Evolutionary conservation across 1,284 basidiomycete genomes (phyloP), one percentile per base, ranked within the genome.

Genomic region (Leccinum subatratum): DNA sequence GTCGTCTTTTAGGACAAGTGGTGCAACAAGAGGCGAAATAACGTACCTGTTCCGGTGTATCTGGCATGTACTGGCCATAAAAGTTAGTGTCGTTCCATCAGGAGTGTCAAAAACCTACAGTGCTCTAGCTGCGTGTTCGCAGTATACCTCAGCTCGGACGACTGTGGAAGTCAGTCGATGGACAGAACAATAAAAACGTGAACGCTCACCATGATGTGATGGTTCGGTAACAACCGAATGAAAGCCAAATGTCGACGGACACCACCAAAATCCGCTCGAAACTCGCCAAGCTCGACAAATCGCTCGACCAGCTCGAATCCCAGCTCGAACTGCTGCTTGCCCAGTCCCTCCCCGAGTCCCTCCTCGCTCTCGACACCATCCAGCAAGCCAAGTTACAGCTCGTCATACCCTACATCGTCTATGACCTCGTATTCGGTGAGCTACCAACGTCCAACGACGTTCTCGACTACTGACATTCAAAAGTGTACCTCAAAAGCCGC

Each of bases 91-190:
- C 65, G 48, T 22, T 14, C 48, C 56, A 64, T 67, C 62, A 32
- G 9, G 57, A 48, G 45, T 3, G 0, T 16, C 39, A 28, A 62
- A 34, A 25, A 76, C 93, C 79, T 74, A 95, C 94, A 81, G 79
- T 96, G 94, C 78, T 96, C 94, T 37, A 96, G 81, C 77, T 96
- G 95, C 8, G 94, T 95, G 77, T 96, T 96, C 34, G 94, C 94
- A 0, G 95, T 96, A 77, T 97, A 96, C 72, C 94, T 85, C 12
- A 96, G 83, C 77, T 97, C 95, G 42, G 93, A 94, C 64, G 91
- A 90, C 89, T 92, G 71, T 58, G 9, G 9, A 16, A n/a, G 57
- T 77, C 42, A 60, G 67, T 66, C 32, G 20, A 20, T 42, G 32
- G 48, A 51, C 51, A 18, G 3, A 56, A 54, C 22, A 11, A 60